Evolutionary conservation across 2,329 filamentous ascomycete genomes (phyloP).

Genomic region (Aspergillus ruber): DNA sequence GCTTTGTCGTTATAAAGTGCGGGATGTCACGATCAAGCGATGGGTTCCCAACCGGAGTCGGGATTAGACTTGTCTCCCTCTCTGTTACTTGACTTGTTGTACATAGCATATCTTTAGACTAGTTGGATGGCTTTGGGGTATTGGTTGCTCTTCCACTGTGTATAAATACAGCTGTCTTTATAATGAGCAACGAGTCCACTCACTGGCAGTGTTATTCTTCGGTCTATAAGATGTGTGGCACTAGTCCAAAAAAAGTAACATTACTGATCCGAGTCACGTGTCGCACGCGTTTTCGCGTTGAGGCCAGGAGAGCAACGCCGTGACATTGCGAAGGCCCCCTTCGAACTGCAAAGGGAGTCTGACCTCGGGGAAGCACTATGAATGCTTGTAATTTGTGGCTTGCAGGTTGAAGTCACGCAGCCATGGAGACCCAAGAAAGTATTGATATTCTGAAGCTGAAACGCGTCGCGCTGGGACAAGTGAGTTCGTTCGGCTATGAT

Average conservation of each 20-base stretch:
- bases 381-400: background rate
- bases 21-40: conserved; percentile 73
- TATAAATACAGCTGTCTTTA: background rate
- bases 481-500: conserved; percentile 26
- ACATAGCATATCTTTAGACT: background rate
- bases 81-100: background rate
- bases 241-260: conserved; percentile 19
- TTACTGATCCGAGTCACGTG: conserved; percentile 22
- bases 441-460: conserved; percentile 35
- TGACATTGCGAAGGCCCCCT: background rate
- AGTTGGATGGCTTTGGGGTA: background rate
- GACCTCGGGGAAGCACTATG: background rate
- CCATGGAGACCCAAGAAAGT: conserved; percentile 37
- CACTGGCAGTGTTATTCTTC: background rate
- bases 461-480: conserved; percentile 35
- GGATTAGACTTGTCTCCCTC: conserved; percentile 37
- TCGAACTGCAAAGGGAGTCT: background rate
- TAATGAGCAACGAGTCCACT: background rate
- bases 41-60: conserved; percentile 79
- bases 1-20: conserved; percentile 65
- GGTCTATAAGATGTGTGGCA: no score
- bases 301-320: background rate
- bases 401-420: conserved; percentile 1
- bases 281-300: conserved; percentile 24
- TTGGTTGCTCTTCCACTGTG: background rate